These are phyloP conservation scores for Trichoderma virens DNA, from an alignment of 495 filamentous ascomycete species.

Conservation along the genomic window DNA sequence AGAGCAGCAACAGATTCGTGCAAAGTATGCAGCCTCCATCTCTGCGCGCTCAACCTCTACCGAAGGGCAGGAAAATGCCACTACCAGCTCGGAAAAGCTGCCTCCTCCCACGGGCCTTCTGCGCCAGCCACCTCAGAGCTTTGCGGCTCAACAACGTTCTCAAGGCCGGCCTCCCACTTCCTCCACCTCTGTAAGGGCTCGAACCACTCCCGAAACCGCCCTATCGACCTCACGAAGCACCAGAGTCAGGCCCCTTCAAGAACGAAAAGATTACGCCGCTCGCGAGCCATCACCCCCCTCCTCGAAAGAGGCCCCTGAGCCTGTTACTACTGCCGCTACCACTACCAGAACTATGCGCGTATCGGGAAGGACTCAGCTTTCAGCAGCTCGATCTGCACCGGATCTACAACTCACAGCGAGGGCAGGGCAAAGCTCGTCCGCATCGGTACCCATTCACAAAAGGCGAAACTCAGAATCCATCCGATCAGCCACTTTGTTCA, in stretches of 20 bases:
- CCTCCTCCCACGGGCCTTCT: constrained; percentile 22
- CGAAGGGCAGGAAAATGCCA: constrained; percentile 10
- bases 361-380: not conserved
- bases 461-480: constrained; percentile 1
- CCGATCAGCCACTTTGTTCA: constrained; percentile 32
- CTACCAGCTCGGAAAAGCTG: constrained; percentile 5
- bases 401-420: not conserved
- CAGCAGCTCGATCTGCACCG: not conserved
- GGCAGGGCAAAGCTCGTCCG: not conserved
- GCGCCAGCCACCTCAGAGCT: constrained; percentile 45
- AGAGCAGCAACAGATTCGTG: constrained; percentile 23
- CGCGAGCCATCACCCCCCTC: not conserved
- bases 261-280: not conserved
- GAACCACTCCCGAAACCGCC: not conserved
- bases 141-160: constrained; percentile 52
- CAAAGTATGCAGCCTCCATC: constrained; percentile 8
- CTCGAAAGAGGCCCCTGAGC: not conserved
- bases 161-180: constrained; percentile 29
- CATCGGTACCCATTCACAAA: not conserved
- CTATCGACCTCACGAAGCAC: constrained; percentile 4
- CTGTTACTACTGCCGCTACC: not conserved
- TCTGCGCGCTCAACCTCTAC: not conserved
- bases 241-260: not conserved
- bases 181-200: not conserved
- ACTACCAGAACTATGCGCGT: not conserved